A percentile compares a stretch with the other conserved stretches of the same genome.
Evolutionary conservation across 768 basidiomycete genomes (phyloP).

Genomic region (Phanerochaete sordida): DNA sequence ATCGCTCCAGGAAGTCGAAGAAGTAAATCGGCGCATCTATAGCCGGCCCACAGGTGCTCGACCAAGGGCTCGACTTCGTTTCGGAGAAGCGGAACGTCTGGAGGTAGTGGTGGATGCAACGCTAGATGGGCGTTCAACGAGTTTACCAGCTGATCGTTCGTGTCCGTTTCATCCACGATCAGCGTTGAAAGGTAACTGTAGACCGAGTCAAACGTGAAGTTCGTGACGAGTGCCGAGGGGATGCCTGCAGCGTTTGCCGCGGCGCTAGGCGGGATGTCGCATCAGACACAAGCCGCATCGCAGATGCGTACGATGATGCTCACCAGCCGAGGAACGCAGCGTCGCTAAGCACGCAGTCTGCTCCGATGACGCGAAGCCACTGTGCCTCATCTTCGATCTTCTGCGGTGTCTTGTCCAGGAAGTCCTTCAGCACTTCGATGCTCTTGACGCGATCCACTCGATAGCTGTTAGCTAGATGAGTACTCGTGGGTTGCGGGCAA

Average conservation of each 20-base stretch:
- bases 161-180: slow-evolving; percentile 37
- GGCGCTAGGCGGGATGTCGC: slow-evolving; percentile 36
- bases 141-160: neutral
- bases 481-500: neutral
- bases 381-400: slow-evolving; percentile 50
- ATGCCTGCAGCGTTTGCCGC: slow-evolving; percentile 61
- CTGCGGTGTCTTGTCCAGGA: slow-evolving; percentile 51
- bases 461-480: slow-evolving; percentile 39
- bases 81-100: slow-evolving; percentile 54
- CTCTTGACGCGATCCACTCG: slow-evolving; percentile 72
- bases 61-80: slow-evolving; percentile 56
- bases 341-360: slow-evolving; percentile 68
- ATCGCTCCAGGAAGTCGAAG: slow-evolving; percentile 70
- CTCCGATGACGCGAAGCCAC: slow-evolving; percentile 52
- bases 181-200: slow-evolving; percentile 71
- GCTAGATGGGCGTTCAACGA: neutral
- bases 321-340: slow-evolving; percentile 79
- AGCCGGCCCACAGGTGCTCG: slow-evolving; percentile 59
- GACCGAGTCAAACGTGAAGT: slow-evolving; percentile 84
- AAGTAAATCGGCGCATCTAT: slow-evolving; percentile 67
- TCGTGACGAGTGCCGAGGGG: slow-evolving; percentile 73
- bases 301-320: slow-evolving; percentile 15
- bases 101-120: slow-evolving; percentile 26
- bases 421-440: slow-evolving; percentile 54
- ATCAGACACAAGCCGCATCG: neutral